A percentile compares a stretch with the other conserved stretches of the same genome.
Evolutionary conservation across 2,329 filamentous ascomycete species (phyloP).

Genomic region (Aspergillus japonicus): DNA sequence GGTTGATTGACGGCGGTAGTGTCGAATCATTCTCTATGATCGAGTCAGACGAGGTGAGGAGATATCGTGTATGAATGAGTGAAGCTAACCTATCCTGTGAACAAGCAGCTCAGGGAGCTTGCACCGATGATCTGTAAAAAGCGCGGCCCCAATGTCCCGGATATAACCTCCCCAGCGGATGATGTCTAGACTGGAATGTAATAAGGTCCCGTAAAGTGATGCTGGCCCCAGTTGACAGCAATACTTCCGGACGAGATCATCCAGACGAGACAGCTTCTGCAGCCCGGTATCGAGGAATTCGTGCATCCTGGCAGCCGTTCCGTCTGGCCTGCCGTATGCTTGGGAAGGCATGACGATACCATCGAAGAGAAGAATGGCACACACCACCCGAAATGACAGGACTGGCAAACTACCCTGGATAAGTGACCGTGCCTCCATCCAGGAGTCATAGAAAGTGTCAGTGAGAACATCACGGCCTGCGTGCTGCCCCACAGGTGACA

Average conservation of each 20-base stretch:
- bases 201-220: conserved; percentile 18
- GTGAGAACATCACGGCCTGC: neutral
- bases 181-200: conserved; percentile 21
- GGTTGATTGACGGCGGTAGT: too few species aligned
- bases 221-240: conserved; percentile 18
- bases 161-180: conserved; percentile 25
- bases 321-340: neutral
- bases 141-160: conserved; percentile 25
- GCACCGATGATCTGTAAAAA: conserved; percentile 16
- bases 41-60: too few species aligned
- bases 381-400: conserved; percentile 22
- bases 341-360: conserved; percentile 20
- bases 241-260: conserved; percentile 19
- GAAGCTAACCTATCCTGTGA: neutral
- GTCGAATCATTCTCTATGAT: neutral
- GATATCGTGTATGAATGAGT: too few species aligned
- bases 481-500: neutral
- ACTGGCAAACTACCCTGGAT: conserved; percentile 11
- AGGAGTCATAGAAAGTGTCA: conserved; percentile 19
- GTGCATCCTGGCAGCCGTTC: neutral
- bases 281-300: conserved; percentile 19
- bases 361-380: conserved; percentile 23
- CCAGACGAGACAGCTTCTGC: conserved; percentile 14
- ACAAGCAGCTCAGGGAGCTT: conserved; percentile 11
- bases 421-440: conserved; percentile 15